Conservation (phyloP, 345 rosid species). For the Acer campestre region DNA sequence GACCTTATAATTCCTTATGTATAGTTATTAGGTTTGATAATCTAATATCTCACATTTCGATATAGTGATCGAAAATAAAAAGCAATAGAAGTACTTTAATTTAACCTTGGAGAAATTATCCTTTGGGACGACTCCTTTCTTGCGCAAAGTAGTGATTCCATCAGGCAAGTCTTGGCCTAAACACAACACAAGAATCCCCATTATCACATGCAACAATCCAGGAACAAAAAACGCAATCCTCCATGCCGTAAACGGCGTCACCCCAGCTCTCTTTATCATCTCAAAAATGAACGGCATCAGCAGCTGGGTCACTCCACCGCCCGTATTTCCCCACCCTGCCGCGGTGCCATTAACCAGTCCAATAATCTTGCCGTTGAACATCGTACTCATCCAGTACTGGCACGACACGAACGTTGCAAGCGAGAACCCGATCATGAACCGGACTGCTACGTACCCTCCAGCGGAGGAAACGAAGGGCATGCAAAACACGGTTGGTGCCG, state of each 20-base stretch:
- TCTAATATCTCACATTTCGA: too few relatives aligned
- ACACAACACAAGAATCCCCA: conserved; percentile 47
- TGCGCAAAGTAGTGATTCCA: conserved; percentile 41
- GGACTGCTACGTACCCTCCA: conserved; percentile 65
- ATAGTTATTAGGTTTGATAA: too few relatives aligned
- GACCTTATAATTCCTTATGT: too few relatives aligned
- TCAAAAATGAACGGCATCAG: conserved; percentile 85
- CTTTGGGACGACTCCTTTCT: conserved; percentile 53
- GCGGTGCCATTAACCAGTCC: conserved; percentile 89
- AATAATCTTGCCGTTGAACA: conserved; percentile 84
- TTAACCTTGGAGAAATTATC: conserved; percentile 43
- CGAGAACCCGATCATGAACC: conserved; percentile 95
- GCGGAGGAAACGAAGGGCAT: conserved; percentile 73
- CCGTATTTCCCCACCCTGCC: conserved; percentile 97
- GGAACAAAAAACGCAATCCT: conserved; percentile 86
- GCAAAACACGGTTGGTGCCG: conserved; percentile 84
- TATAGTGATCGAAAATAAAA: too few relatives aligned
- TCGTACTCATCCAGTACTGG: conserved; percentile 97
- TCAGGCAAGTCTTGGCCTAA: conserved; percentile 60
- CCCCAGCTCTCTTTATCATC: conserved; percentile 45
- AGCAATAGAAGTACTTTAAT: too few relatives aligned
- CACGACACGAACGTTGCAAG: conserved; percentile 91
- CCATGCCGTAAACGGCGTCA: conserved; percentile 86
- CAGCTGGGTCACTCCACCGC: conserved; percentile 87
- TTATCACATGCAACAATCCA: conserved; percentile 53